Evolutionary conservation across 192 early-diverging fungal genomes (phyloP).

Genomic region (Backusella westeae): DNA sequence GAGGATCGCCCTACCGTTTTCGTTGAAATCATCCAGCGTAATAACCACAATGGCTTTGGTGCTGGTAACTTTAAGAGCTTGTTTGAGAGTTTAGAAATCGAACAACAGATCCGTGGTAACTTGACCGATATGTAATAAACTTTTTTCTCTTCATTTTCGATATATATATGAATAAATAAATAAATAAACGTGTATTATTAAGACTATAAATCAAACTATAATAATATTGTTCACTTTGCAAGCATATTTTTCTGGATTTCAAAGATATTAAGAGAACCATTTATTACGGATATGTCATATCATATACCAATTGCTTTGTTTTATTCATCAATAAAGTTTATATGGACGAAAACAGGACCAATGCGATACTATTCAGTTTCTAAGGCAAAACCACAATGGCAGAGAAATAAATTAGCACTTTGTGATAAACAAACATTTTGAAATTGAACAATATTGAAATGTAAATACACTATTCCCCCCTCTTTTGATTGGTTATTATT

Average conservation of each 20-base stretch:
- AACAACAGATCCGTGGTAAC: conserved; percentile 91
- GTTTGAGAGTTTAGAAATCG: conserved; percentile 93
- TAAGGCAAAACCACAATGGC: no score
- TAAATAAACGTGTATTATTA: background rate
- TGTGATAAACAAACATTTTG: no score
- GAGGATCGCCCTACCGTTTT: conserved; percentile 97
- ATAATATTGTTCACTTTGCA: no score
- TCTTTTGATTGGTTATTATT: background rate
- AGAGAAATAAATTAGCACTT: no score
- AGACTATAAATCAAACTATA: no score
- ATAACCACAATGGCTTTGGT: conserved; percentile 90
- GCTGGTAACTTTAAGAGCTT: conserved; percentile 98
- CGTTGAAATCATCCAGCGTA: conserved; percentile 96
- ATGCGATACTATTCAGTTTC: no score
- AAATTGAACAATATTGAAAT: background rate
- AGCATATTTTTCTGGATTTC: no score
- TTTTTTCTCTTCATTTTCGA: background rate
- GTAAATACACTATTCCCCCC: background rate
- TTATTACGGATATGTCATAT: no score
- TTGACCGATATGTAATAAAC: conserved; percentile 40
- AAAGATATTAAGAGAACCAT: no score
- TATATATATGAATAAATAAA: background rate
- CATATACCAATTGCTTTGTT: no score
- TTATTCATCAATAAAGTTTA: no score
- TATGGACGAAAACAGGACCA: no score